Conservation (phyloP, 148 eudicot genomes). For the Spergularia marina region DNA sequence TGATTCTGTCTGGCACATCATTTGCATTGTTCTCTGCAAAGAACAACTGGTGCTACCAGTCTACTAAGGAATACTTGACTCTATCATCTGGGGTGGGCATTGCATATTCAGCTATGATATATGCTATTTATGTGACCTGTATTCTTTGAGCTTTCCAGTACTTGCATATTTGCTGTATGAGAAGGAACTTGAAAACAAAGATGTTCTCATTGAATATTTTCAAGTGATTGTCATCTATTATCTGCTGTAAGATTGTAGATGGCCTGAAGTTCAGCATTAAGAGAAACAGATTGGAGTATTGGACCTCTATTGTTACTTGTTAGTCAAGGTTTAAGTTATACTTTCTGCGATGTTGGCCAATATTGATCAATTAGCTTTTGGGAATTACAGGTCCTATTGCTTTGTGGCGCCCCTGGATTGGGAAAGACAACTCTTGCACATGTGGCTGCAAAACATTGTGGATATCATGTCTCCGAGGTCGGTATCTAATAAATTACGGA, state of each 20-base stretch:
- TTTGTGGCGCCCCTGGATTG: constrained; percentile 96
- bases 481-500: constrained; percentile 12
- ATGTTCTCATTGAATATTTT: background rate
- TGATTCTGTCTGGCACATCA: background rate
- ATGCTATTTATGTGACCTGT: background rate
- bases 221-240: background rate
- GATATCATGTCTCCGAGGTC: constrained; percentile 96
- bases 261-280: background rate
- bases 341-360: background rate
- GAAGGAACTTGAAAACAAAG: background rate
- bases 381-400: constrained; percentile 76
- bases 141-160: background rate
- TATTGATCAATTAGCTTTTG: background rate
- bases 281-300: background rate
- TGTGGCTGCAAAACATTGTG: constrained; percentile 95
- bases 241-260: background rate
- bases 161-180: background rate
- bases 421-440: constrained; percentile 99
- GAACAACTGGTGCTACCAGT: background rate
- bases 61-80: background rate
- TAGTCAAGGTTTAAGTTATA: background rate
- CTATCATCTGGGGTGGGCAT: background rate
- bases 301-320: background rate
- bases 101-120: background rate
- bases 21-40: background rate